These are phyloP conservation scores for Cyberlindnera nakhonratchasimensis DNA, from an alignment of 805 yeast genomes.

Conservation along the genomic window DNA sequence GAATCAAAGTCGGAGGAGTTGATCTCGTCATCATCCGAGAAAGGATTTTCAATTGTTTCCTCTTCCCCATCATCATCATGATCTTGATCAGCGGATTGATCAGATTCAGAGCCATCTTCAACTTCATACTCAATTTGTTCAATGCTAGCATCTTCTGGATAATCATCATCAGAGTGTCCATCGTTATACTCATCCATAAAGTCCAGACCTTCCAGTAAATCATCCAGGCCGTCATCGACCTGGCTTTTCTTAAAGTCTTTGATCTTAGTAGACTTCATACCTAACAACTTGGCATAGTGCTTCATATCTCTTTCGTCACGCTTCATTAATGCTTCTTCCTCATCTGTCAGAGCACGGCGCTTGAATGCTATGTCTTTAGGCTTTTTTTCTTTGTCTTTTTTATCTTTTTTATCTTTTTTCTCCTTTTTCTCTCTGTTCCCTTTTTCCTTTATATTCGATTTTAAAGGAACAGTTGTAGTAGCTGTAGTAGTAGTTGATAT, in stretches of 20 bases:
- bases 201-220: slow-evolving; percentile 68
- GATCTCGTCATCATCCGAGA: slow-evolving; percentile 40
- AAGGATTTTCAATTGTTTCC: slow-evolving; percentile 31
- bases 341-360: slow-evolving; percentile 33
- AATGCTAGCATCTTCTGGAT: slow-evolving; percentile 17
- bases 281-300: slow-evolving; percentile 79
- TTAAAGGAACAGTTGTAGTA: too few species aligned
- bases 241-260: slow-evolving; percentile 44
- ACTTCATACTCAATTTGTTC: not conserved
- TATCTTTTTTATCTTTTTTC: slow-evolving; percentile 28
- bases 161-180: slow-evolving; percentile 20
- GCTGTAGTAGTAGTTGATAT: not conserved
- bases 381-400: slow-evolving; percentile 9
- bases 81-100: slow-evolving; percentile 17
- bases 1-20: slow-evolving; percentile 42
- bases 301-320: slow-evolving; percentile 76
- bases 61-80: slow-evolving; percentile 26
- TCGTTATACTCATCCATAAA: slow-evolving; percentile 36
- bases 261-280: slow-evolving; percentile 55
- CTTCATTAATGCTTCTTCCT: slow-evolving; percentile 45
- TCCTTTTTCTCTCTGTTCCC: slow-evolving; percentile 19
- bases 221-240: slow-evolving; percentile 77
- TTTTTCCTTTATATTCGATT: slow-evolving; percentile 6
- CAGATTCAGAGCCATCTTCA: slow-evolving; percentile 27
- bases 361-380: slow-evolving; percentile 14